Evolutionary conservation across 2,329 filamentous ascomycete species (phyloP), one percentile per base, ranked within the genome.

Genomic region (Cladosporium sp.): DNA sequence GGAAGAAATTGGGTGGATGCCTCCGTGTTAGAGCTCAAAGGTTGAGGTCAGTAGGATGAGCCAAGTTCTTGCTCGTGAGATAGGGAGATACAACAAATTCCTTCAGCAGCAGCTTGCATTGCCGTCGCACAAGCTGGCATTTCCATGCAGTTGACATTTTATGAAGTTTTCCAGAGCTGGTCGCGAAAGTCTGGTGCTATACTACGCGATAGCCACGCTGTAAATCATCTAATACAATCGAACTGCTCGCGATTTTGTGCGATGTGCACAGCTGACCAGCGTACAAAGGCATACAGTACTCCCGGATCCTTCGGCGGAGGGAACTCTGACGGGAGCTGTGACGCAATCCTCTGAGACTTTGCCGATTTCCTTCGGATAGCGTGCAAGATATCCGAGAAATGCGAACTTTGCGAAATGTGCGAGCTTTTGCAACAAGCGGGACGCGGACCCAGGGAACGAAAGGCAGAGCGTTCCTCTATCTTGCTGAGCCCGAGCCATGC

Each of bases 1-100:
- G 6, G 59, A 62, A 37, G 59, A 62, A 18, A 62, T 62, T 21
- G 59, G 59, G 18, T 62, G 59, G 59, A 37, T 52, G 29, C 59
- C 59, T 35, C 59, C 59, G 1, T 18, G 14, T 16, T 62, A 55
- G 26, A 46, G 1, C 2, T 28, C 10, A 18, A 14, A 18, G 7
- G 7, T 3, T 21, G n/a, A 11, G n/a, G 3, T 46, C 6, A 18
- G 18, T 3, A 23, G 10, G 10, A 21, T n/a, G 8, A 12, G n/a
- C 7, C n/a, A 44, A 2, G 1, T n/a, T 3, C 10, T 44, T 1
- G 11, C 40, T 44, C 40, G 18, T 5, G 18, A 44, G 10, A 10
- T 4, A 44, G 40, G 10, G 8, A 1, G 23, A 26, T 26, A 26
- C 23, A 3, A 26, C 23, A 26, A 3, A 26, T 26, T 3, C 23